Percentiles rank a stretch among this genome's conserved stretches.
Conservation (phyloP, 2,329 filamentous ascomycete genomes). For the Fusarium nisikadoi region DNA sequence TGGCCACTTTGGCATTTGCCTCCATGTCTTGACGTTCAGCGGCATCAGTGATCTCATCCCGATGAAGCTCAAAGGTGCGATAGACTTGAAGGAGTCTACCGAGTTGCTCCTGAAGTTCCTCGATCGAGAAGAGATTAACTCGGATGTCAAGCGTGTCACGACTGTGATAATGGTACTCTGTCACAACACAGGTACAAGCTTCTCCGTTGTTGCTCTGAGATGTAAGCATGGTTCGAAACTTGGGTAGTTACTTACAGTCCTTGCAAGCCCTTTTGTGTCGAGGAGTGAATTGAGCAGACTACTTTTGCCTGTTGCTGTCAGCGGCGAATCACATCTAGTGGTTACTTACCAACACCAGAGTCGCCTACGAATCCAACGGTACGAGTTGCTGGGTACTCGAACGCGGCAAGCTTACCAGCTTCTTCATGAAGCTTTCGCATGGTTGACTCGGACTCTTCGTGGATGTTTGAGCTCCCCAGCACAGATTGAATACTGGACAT, state of each 20-base stretch:
- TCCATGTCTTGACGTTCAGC: slow-evolving; percentile 42
- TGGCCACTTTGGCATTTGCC: slow-evolving; percentile 48
- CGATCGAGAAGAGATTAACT: slow-evolving; percentile 48
- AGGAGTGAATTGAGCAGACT: slow-evolving; percentile 61
- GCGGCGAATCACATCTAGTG: fast-evolving
- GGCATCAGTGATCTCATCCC: slow-evolving; percentile 33
- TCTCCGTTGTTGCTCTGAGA: slow-evolving; percentile 56
- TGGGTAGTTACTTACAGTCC: slow-evolving; percentile 50
- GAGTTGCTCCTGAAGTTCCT: slow-evolving; percentile 50
- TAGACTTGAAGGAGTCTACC: slow-evolving; percentile 51
- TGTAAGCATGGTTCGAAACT: neutral
- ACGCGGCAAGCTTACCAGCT: slow-evolving; percentile 49
- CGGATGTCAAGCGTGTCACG: slow-evolving; percentile 47
- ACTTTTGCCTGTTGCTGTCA: slow-evolving; percentile 54
- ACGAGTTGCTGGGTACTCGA: slow-evolving; percentile 52
- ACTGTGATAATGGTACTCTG: slow-evolving; percentile 56
- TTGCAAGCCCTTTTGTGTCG: slow-evolving; percentile 53
- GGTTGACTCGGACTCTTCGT: slow-evolving; percentile 52
- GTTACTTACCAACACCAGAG: slow-evolving; percentile 55
- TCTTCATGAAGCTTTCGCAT: slow-evolving; percentile 50
- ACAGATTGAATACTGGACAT: slow-evolving; percentile 46
- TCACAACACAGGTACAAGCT: slow-evolving; percentile 61
- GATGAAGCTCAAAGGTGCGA: slow-evolving; percentile 48
- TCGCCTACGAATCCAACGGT: slow-evolving; percentile 61
- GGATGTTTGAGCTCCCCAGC: slow-evolving; percentile 50